These are phyloP conservation scores for Schoenoplectus triqueter DNA, from an alignment of 202 grass and related monocot genomes.

Conservation along the genomic window DNA sequence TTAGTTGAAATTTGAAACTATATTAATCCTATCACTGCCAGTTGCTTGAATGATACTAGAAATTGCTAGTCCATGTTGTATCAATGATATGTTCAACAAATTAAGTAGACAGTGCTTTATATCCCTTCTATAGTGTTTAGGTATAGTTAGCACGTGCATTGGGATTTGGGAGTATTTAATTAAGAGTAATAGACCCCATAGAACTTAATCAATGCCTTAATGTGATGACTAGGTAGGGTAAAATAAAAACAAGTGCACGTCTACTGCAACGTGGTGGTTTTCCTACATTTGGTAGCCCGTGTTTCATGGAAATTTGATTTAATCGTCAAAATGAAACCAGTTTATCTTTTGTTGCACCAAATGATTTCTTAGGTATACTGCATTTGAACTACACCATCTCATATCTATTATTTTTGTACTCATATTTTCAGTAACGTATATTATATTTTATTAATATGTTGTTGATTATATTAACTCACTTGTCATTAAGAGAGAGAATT, in stretches of 20 bases:
- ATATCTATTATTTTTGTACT: background rate
- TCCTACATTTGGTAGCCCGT: conserved; percentile 8
- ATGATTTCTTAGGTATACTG: no score
- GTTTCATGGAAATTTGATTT: conserved; percentile 26
- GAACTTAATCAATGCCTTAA: conserved; percentile 39
- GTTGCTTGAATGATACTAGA: conserved; percentile 37
- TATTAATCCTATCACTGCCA: conserved; percentile 26
- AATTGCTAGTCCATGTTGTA: conserved; percentile 32
- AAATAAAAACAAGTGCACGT: conserved; percentile 30
- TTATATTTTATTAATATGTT: background rate
- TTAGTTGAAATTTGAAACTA: conserved; percentile 19
- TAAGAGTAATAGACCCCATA: conserved; percentile 17
- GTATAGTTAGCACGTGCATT: conserved; percentile 43
- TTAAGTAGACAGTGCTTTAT: conserved; percentile 19
- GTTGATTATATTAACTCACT: background rate
- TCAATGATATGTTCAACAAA: conserved; percentile 38
- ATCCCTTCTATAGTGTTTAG: conserved; percentile 33
- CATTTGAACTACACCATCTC: background rate
- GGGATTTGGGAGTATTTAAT: conserved; percentile 32
- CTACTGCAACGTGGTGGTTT: conserved; percentile 28
- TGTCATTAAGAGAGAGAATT: conserved; percentile 5
- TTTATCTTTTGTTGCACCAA: background rate
- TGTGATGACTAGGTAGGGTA: conserved; percentile 32
- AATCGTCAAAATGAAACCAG: conserved; percentile 15
- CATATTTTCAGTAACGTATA: background rate